These are phyloP conservation scores for Cercospora zeina DNA, from an alignment of 2,329 filamentous ascomycete genomes.

Conservation along the genomic window DNA sequence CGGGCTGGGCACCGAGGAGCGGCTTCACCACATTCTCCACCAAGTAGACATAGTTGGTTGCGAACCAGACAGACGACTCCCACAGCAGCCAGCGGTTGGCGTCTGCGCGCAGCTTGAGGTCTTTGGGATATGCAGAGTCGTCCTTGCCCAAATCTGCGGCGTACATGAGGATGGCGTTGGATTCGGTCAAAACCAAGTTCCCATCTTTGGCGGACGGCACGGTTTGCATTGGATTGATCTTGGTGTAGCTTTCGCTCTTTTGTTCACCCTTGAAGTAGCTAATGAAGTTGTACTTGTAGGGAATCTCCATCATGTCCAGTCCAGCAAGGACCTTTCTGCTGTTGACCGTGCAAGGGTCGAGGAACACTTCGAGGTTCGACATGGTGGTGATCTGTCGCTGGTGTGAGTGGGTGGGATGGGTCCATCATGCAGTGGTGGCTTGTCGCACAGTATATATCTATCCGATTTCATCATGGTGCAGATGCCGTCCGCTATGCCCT, in stretches of 20 bases:
- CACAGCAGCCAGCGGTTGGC: conserved; percentile 48
- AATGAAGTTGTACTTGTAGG: conserved; percentile 44
- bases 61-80: conserved; percentile 47
- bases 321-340: conserved; percentile 47
- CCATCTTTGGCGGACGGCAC: conserved; percentile 46
- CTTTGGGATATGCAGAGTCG: conserved; percentile 43
- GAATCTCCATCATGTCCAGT: conserved; percentile 41
- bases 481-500: background rate
- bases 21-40: conserved; percentile 48
- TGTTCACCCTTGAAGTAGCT: conserved; percentile 47
- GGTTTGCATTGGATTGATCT: conserved; percentile 45
- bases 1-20: conserved; percentile 42
- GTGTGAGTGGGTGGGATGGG: background rate
- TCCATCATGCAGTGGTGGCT: background rate
- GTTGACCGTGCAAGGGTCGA: conserved; percentile 48
- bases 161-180: conserved; percentile 48
- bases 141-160: conserved; percentile 41
- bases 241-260: conserved; percentile 40
- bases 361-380: conserved; percentile 39
- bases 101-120: conserved; percentile 44
- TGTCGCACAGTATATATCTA: conserved; percentile 19
- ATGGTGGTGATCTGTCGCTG: conserved; percentile 21
- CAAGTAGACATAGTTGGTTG: conserved; percentile 45
- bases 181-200: conserved; percentile 46
- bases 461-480: conserved; percentile 11